These are phyloP conservation scores for Aschersonia sp. DNA, from an alignment of 2,329 filamentous ascomycete genomes.

Conservation along the genomic window DNA sequence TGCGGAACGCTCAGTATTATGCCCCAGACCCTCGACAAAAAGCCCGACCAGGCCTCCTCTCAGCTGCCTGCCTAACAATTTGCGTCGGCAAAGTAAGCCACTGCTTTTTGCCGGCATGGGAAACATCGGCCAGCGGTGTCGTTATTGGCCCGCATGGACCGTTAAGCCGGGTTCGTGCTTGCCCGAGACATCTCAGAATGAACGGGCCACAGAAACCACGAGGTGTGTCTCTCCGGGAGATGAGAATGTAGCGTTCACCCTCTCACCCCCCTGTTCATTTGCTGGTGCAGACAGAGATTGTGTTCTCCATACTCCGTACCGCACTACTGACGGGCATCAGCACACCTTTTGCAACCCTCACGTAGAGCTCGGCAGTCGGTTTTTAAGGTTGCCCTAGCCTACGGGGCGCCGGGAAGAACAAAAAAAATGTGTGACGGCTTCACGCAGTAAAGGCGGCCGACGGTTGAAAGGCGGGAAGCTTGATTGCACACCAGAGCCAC, in stretches of 20 bases:
- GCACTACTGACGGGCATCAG: too few relatives aligned
- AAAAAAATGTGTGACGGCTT: background rate
- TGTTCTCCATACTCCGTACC: too few relatives aligned
- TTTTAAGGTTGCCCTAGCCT: background rate
- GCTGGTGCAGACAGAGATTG: too few relatives aligned
- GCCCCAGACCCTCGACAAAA: background rate
- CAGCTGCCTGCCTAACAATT: background rate
- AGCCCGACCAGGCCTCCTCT: background rate
- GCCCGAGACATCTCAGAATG: slow-evolving; percentile 8
- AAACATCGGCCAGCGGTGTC: background rate
- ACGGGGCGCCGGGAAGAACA: background rate
- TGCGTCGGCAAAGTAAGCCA: background rate
- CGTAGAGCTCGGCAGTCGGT: background rate
- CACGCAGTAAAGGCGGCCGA: too few relatives aligned
- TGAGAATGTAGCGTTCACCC: background rate
- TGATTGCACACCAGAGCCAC: too few relatives aligned
- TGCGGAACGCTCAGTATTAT: background rate
- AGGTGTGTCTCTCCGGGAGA: slow-evolving; percentile 2
- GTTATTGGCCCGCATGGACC: background rate
- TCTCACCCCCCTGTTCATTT: background rate
- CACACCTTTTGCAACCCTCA: too few relatives aligned
- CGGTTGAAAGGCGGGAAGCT: too few relatives aligned
- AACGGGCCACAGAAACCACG: slow-evolving; percentile 3
- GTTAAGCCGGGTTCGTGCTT: slow-evolving; percentile 2
- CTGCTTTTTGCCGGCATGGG: background rate